phyloP scores from a whole-genome alignment of 1,139 yeast species.

The Lodderomyces metapsilosis region DNA sequence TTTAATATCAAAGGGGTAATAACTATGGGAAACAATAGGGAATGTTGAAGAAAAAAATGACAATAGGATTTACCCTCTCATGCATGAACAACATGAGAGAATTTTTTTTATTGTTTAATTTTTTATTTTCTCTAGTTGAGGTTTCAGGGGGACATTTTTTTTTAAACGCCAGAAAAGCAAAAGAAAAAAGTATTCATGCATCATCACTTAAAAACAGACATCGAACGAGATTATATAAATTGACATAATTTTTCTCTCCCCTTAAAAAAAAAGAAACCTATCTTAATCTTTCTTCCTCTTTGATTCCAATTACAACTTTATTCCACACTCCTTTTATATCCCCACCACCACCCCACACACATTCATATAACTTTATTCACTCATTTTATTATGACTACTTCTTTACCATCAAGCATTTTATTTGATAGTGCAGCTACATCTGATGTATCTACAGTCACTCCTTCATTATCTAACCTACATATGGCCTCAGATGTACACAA shows the following conservation, averaged over 20 bases:
- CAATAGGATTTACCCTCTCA: neutral
- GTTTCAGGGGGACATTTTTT: slow-evolving; percentile 1
- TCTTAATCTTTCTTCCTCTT: neutral
- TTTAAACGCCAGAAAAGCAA: neutral
- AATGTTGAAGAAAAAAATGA: neutral
- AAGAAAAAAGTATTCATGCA: neutral
- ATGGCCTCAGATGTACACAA: slow-evolving; percentile 9
- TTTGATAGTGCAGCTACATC: slow-evolving; percentile 6
- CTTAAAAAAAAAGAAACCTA: neutral
- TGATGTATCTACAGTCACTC: slow-evolving; percentile 11
- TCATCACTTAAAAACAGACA: neutral
- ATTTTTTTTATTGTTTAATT: neutral
- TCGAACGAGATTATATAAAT: neutral
- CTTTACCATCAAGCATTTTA: slow-evolving; percentile 6
- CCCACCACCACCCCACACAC: too few relatives aligned
- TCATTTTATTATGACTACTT: neutral
- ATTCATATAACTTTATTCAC: too few relatives aligned
- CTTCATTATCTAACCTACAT: slow-evolving; percentile 13
- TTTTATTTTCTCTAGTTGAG: neutral
- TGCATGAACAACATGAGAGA: too few relatives aligned
- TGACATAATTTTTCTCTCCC: neutral
- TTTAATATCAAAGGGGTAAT: too few relatives aligned
- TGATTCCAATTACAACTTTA: too few relatives aligned
- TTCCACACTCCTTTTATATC: too few relatives aligned
- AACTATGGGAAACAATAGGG: too few relatives aligned